Evolutionary conservation across 352 stramenopile species (phyloP), one percentile per base, ranked within the genome.

Genomic region (Thalassiosira hispida): DNA sequence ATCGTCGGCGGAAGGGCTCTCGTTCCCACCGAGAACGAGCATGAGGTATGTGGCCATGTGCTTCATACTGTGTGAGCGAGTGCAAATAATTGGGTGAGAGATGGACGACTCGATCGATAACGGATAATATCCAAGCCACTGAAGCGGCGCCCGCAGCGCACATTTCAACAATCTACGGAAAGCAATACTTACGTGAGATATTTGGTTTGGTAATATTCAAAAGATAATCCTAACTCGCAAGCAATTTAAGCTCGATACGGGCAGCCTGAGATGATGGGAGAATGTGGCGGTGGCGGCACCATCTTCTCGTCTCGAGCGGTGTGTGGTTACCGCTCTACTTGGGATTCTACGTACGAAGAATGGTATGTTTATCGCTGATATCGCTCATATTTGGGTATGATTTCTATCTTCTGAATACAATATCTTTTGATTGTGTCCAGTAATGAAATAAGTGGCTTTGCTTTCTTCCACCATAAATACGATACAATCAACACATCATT

Each of bases 1-100:
- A 87, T 98, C 96, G 67, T 94, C 94, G 51, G 93, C 95, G 73
- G 91, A 94, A 71, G 96, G 96, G 73, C 66, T 88, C 44, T 90
- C 91, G 87, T 98, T 98, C 84, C 97, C 96, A 82, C 96, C 96
- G 73, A 99, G 94, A 69, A 97, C 94, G 85, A 97, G 92, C 84
- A 99, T 94, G 56, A 99, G 90, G 95, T 98, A 99, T 75, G 95
- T 96, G 92, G 96, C 95, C 94, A 98, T 96, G 92, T 98, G 96
- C 96, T 97, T 97, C 97, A 99, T 99, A 70, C 77, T 89, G 53
- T 67, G 52, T 7, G 16, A 11, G 18, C 14, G 22, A 49, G 11
- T 9, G n/a, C 7, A 47, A 60, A 35, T 18, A n/a, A 49, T 4
- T 42, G 27, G 23, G 51, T 23, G 12, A 60, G 16, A 20, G 5